Percentiles rank a stretch among this genome's conserved stretches.
Conservation (phyloP, 2,329 filamentous ascomycete genomes). For the Phyllosticta paracitricarpa region DNA sequence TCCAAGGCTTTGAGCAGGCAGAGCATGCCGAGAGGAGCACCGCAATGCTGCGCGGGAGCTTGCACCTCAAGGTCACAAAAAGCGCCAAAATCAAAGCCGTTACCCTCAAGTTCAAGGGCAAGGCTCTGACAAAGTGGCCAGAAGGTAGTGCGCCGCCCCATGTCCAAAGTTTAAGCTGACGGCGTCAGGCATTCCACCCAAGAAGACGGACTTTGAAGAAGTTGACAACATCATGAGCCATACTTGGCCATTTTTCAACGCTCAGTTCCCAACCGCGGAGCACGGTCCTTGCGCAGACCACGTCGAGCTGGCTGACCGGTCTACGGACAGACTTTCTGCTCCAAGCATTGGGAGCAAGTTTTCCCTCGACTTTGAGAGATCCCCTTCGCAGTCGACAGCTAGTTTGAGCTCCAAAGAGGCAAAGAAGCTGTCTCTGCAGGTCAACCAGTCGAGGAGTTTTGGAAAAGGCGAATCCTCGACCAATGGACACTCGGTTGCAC, state of each 20-base stretch:
- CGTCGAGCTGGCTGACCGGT: conserved; percentile 45
- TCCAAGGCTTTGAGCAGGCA: conserved; percentile 68
- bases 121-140: conserved; percentile 87
- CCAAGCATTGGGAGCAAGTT: neutral
- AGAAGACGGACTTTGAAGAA: conserved; percentile 74
- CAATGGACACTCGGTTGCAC: conserved; percentile 47
- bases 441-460: conserved; percentile 76
- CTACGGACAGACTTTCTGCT: conserved; percentile 12
- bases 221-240: conserved; percentile 81
- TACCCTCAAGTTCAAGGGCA: conserved; percentile 75
- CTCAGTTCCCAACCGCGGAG: conserved; percentile 51
- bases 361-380: conserved; percentile 26
- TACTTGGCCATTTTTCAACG: conserved; percentile 87
- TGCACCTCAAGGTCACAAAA: conserved; percentile 76
- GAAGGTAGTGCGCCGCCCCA: conserved; percentile 47
- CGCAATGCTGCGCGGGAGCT: conserved; percentile 73
- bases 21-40: conserved; percentile 56
- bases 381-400: conserved; percentile 35
- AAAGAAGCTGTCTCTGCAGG: conserved; percentile 66
- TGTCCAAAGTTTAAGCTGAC: conserved; percentile 11
- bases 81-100: conserved; percentile 88
- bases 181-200: conserved; percentile 65
- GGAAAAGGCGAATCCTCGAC: conserved; percentile 62
- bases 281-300: conserved; percentile 53
- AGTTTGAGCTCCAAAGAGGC: conserved; percentile 40